These are phyloP conservation scores for Podospora bellae-mahoneyi DNA, from an alignment of 495 filamentous ascomycete genomes.

Conservation along the genomic window DNA sequence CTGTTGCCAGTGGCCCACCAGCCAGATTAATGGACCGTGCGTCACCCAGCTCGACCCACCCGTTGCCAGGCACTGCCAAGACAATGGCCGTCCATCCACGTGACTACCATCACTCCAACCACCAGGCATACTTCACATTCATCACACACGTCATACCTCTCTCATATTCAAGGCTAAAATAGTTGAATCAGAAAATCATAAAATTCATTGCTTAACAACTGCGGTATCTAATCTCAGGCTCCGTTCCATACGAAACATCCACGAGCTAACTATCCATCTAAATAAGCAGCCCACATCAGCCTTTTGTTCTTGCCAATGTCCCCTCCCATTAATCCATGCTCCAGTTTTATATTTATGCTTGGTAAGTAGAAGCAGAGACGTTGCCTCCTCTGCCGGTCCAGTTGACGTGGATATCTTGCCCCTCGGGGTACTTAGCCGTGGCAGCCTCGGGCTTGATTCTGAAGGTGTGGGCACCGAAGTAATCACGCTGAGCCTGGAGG, in stretches of 20 bases:
- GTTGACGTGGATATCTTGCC: constrained; percentile 96
- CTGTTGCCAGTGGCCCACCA: background rate
- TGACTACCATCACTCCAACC: background rate
- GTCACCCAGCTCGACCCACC: background rate
- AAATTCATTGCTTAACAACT: constrained; percentile 17
- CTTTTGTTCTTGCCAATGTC: constrained; percentile 7
- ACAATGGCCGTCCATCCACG: background rate
- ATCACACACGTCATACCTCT: background rate
- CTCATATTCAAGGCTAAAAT: background rate
- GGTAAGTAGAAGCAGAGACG: constrained; percentile 94
- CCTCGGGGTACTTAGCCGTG: constrained; percentile 76
- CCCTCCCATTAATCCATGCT: background rate
- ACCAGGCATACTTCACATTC: background rate
- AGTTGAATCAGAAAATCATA: background rate
- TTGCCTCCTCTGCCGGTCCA: constrained; percentile 98
- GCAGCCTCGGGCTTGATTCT: constrained; percentile 89
- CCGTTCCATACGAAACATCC: constrained; percentile 8
- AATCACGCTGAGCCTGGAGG: constrained; percentile 96
- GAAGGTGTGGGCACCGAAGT: constrained; percentile 99
- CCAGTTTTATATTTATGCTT: constrained; percentile 61
- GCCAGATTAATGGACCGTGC: background rate
- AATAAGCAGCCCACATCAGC: constrained; percentile 11
- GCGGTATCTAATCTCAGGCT: background rate
- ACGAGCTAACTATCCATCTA: constrained; percentile 16
- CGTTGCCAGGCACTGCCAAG: background rate